Base-by-base conservation (phyloP, 2,329 filamentous ascomycete species). In the Fusarium pininemorale region DNA sequence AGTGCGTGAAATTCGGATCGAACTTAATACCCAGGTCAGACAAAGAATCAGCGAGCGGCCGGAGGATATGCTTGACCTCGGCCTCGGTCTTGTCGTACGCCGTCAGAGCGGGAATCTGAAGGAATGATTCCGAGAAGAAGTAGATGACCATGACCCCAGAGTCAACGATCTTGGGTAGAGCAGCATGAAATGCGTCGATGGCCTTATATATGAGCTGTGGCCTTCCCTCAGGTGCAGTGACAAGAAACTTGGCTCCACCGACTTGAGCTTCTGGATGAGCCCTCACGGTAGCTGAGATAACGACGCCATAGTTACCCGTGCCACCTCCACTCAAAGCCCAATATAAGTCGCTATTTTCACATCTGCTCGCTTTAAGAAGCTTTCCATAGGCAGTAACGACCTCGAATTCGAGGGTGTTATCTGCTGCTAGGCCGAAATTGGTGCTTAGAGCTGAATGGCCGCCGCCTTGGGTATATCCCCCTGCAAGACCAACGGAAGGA, bases 301-400 rank as follows among this genome's bases (percentile, higher is more conserved):
- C 87, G 2, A 91, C 83, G 5, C 84, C 90, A 67, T 87, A 92
- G 26, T 85, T 91, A 12, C 89, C 88, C 5, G 86, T 86, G 4
- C 90, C 90, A 2, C 90, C 89, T 4, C 90, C 90, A 37, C 84
- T 83, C 3, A 91, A 80, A 2, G 90, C 91, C 90, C 90, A 93
- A 80, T 89, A 92, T 3, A 92, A 81, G 50, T 91, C 90, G 0
- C 81, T 65, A 66, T 92, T 88, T 20, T 85, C 63, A 1, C 77
- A 76, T 4, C 81, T 83, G 6, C 82, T 86, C 0, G 89, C 89
- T 4, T 79, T 85, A 4, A 90, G 62, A 18, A 86, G 73, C 20
- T 83, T 64, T 1, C 89, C 89, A n/a, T 78, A 74, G 1, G 84
- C 86, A 5, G 86, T 88, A 13, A 92, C 83, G 3, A 90, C 87